phyloP scores from a whole-genome alignment of 2,329 filamentous ascomycete species.

The Tolypocladium ophioglossoides region DNA sequence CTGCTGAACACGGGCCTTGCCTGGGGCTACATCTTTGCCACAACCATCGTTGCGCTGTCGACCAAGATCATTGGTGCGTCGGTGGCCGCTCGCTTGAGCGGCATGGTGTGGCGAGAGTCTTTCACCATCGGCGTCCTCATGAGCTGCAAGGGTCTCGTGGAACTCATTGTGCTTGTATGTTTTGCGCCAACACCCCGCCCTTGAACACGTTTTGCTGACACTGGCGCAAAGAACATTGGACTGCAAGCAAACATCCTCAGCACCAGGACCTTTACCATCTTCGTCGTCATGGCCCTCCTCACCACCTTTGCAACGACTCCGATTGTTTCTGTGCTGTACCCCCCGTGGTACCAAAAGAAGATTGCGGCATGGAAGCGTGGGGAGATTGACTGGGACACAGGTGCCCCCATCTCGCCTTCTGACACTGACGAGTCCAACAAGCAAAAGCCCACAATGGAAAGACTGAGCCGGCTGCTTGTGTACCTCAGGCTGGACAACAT shows the following conservation, averaged over 20 bases:
- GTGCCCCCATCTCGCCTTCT: slow-evolving; percentile 6
- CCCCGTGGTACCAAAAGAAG: slow-evolving; percentile 47
- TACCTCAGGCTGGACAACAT: slow-evolving; percentile 80
- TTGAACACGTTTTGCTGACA: not conserved
- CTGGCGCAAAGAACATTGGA: slow-evolving; percentile 49
- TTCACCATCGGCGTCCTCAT: slow-evolving; percentile 82
- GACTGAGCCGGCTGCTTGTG: slow-evolving; percentile 57
- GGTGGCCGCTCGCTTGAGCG: slow-evolving; percentile 63
- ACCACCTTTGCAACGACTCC: slow-evolving; percentile 81
- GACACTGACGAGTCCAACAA: slow-evolving; percentile 5
- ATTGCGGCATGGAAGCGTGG: slow-evolving; percentile 56
- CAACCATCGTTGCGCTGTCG: slow-evolving; percentile 70
- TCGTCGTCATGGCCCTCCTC: slow-evolving; percentile 85
- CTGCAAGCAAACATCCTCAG: slow-evolving; percentile 75
- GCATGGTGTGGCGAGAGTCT: slow-evolving; percentile 82
- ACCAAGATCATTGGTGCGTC: slow-evolving; percentile 80
- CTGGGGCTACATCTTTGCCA: slow-evolving; percentile 83
- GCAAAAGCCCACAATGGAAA: slow-evolving; percentile 3
- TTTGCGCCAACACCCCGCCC: not conserved
- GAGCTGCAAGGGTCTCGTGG: slow-evolving; percentile 94
- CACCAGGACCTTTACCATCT: slow-evolving; percentile 77
- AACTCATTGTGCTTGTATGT: slow-evolving; percentile 82
- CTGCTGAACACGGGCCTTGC: slow-evolving; percentile 70
- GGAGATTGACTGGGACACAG: slow-evolving; percentile 74
- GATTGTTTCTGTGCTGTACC: slow-evolving; percentile 62